phyloP scores from a whole-genome alignment of 352 stramenopile genomes.

The Peronosclerospora sorghi region DNA sequence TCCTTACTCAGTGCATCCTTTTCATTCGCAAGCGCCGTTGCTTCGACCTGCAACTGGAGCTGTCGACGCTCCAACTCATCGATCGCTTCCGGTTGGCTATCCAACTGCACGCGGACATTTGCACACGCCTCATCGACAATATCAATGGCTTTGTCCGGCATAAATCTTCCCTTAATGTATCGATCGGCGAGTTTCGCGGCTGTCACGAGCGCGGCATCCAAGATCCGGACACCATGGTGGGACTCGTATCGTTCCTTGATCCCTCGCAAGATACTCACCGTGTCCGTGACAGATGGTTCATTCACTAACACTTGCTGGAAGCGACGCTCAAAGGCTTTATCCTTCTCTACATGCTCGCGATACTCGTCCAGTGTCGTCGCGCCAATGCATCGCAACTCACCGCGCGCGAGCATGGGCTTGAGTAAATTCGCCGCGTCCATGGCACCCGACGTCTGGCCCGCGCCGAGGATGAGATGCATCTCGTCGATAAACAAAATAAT shows the following conservation, averaged over 20 bases:
- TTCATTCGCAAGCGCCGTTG: conserved; percentile 87
- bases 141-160: conserved; percentile 93
- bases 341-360: conserved; percentile 96
- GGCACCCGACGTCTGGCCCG: conserved; percentile 82
- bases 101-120: conserved; percentile 88
- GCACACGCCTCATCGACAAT: conserved; percentile 91
- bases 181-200: conserved; percentile 90
- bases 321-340: conserved; percentile 94
- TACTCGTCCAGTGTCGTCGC: conserved; percentile 98
- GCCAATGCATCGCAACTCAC: conserved; percentile 94
- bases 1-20: conserved; percentile 90
- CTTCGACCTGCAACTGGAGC: conserved; percentile 93
- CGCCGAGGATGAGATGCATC: conserved; percentile 93
- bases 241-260: conserved; percentile 94
- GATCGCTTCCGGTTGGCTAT: conserved; percentile 93
- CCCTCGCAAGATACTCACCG: conserved; percentile 93
- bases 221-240: conserved; percentile 94
- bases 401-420: conserved; percentile 95
- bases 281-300: conserved; percentile 91
- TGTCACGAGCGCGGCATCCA: conserved; percentile 87
- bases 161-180: conserved; percentile 88
- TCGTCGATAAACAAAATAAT: conserved; percentile 99
- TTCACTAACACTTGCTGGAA: conserved; percentile 95
- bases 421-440: conserved; percentile 98
- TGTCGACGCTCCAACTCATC: conserved; percentile 91